Conservation (phyloP, 805 yeast species). For the Yamadazyma philogaea region DNA sequence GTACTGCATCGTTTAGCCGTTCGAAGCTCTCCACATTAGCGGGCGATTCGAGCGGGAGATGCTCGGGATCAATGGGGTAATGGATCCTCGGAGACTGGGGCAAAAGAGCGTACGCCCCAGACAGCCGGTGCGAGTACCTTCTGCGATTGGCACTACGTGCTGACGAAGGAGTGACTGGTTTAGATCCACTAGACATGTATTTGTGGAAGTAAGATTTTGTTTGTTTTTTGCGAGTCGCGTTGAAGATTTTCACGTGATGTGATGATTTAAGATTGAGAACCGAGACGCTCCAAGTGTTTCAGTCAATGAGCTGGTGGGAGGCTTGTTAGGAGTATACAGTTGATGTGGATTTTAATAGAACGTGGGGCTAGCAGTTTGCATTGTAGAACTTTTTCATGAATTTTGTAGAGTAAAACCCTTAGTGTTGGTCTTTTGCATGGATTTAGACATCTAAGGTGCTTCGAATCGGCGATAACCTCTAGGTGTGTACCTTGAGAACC, state of each 20-base stretch:
- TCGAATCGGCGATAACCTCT: too few relatives aligned
- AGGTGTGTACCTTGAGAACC: too few relatives aligned
- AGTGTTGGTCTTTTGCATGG: too few relatives aligned
- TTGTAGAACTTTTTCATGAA: too few relatives aligned
- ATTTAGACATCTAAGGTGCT: too few relatives aligned
- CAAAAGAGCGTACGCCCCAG: conserved; percentile 32
- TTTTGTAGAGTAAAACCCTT: too few relatives aligned
- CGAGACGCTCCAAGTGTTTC: too few relatives aligned
- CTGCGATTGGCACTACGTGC: background rate
- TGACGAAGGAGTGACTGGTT: conserved; percentile 9
- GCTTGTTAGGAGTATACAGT: too few relatives aligned
- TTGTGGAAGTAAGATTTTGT: background rate
- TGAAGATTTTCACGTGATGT: conserved; percentile 1
- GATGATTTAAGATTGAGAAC: too few relatives aligned
- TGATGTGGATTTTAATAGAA: too few relatives aligned
- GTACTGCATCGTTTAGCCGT: conserved; percentile 47
- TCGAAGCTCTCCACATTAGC: conserved; percentile 39
- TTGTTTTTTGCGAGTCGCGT: background rate
- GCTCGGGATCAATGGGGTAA: conserved; percentile 39
- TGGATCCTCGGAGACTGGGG: conserved; percentile 45
- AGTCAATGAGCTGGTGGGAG: too few relatives aligned
- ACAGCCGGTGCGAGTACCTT: conserved; percentile 20
- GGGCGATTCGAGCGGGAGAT: conserved; percentile 42
- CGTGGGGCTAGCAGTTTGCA: too few relatives aligned
- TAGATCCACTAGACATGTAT: conserved; percentile 1